A percentile compares a stretch with the other conserved stretches of the same genome.
These are phyloP conservation scores for Mycena metata DNA, from an alignment of 768 basidiomycete species.

Conservation along the genomic window DNA sequence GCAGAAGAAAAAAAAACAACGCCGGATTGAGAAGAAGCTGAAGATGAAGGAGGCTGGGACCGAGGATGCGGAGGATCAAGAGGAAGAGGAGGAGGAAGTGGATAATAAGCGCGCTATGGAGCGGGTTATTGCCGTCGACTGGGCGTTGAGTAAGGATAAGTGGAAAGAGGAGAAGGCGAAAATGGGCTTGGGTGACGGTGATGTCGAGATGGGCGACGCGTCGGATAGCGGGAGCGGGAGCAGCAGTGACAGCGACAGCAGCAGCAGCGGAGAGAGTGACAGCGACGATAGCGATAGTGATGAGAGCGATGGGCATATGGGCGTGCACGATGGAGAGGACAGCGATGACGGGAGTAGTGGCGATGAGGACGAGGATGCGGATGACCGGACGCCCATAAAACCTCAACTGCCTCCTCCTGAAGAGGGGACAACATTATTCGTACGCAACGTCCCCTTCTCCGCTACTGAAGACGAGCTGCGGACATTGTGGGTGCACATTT, in stretches of 20 bases:
- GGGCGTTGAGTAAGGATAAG: constrained; percentile 94
- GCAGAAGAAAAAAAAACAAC: constrained; percentile 76
- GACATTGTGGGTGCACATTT: constrained; percentile 69
- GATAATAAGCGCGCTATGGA: constrained; percentile 56
- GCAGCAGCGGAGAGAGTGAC: constrained; percentile 45
- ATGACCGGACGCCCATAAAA: constrained; percentile 63
- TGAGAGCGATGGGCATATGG: constrained; percentile 58
- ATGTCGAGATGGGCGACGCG: constrained; percentile 53
- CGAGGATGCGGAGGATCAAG: constrained; percentile 44
- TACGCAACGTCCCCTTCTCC: constrained; percentile 93
- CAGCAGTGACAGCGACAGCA: constrained; percentile 43
- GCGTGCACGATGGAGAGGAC: constrained; percentile 55
- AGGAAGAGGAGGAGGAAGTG: constrained; percentile 51
- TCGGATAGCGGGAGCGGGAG: constrained; percentile 50
- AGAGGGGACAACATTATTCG: constrained; percentile 91
- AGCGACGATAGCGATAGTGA: constrained; percentile 51
- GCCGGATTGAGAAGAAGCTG: constrained; percentile 66
- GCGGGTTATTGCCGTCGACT: constrained; percentile 92
- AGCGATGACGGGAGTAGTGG: constrained; percentile 50
- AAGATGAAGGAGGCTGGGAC: constrained; percentile 44
- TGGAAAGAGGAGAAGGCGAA: constrained; percentile 87
- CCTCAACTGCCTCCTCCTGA: constrained; percentile 87
- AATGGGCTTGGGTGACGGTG: constrained; percentile 56
- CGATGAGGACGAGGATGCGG: constrained; percentile 53
- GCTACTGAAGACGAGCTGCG: constrained; percentile 95